Percentiles rank a stretch among this genome's conserved stretches.
These are phyloP conservation scores for Paralagenidium karlingii DNA, from an alignment of 352 stramenopile species.

Conservation along the genomic window DNA sequence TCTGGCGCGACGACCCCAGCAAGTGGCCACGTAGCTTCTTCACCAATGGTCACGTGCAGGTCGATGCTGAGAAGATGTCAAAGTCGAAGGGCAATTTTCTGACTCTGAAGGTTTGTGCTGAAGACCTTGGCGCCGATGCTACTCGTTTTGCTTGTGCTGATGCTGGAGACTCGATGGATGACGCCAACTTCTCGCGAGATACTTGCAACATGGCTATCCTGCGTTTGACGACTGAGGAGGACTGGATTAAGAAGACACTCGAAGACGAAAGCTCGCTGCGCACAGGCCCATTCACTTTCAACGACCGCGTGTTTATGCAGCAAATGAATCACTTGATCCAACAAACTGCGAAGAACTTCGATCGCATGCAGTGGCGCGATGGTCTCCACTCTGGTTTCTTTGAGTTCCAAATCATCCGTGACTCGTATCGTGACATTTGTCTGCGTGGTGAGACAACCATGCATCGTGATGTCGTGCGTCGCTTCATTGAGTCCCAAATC, in stretches of 20 bases:
- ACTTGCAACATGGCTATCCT: conserved; percentile 97
- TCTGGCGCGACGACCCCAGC: conserved; percentile 96
- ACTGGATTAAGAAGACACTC: conserved; percentile 91
- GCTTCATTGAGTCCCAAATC: conserved; percentile 90
- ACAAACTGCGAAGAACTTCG: conserved; percentile 79
- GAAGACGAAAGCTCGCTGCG: conserved; percentile 82
- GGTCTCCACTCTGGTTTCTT: conserved; percentile 98
- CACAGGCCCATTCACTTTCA: conserved; percentile 77
- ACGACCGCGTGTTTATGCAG: conserved; percentile 93
- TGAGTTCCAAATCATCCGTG: conserved; percentile 96
- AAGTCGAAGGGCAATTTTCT: conserved; percentile 99
- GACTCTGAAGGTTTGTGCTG: conserved; percentile 95
- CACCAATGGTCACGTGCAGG: conserved; percentile 96
- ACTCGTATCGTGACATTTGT: conserved; percentile 97
- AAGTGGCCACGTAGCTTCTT: conserved; percentile 98
- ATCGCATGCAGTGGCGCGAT: conserved; percentile 91
- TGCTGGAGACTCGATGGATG: conserved; percentile 96
- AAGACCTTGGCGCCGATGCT: conserved; percentile 92
- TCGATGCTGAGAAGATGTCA: conserved; percentile 99
- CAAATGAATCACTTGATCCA: conserved; percentile 95
- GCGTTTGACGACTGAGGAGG: conserved; percentile 94
- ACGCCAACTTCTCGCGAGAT: conserved; percentile 98
- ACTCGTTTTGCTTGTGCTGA: conserved; percentile 97
- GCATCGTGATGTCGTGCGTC: conserved; percentile 86
- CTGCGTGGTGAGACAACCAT: conserved; percentile 68